Evolutionary conservation across 2,329 filamentous ascomycete species (phyloP), one percentile per base, ranked within the genome.

Genomic region (Thermothelomyces thermophilus): DNA sequence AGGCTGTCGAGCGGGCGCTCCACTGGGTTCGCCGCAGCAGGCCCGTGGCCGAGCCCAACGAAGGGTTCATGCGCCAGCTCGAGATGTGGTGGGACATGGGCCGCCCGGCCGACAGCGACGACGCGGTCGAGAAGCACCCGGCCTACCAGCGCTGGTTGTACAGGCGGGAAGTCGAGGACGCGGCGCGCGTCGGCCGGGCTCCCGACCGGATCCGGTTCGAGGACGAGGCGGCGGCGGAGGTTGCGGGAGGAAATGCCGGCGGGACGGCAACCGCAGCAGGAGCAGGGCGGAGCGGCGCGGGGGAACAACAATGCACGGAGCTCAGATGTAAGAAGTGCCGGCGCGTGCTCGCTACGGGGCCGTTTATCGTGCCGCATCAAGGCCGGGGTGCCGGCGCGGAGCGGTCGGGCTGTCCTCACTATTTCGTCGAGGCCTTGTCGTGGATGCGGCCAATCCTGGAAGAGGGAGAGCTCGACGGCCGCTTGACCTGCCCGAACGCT

Each of bases 391-490:
- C 46, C 30, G 46, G 46, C 28, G 46, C n/a, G 46, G 51, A 52
- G 41, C 56, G 55, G 28, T 52, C 56, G 48, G 58, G 62, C 28
- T 98, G 93, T 62, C 84, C 86, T 17, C 91, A 97, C 67, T 80
- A 90, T 65, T 97, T 96, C 68, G 70, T 97, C 56, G 90, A 97
- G 62, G 89, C 93, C 0, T 73, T 98, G 30, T 87, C 87, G 13
- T 98, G 93, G 93, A 98, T 98, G 93, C 82, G 87, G 6, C 73
- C 83, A 1, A 83, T 84, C 61, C 80, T 98, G 3, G 86, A 90
- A 60, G 79, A 86, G 61, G 90, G 87, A 24, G 80, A 84, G 54
- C 75, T 97, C 20, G 87, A 90, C 53, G 93, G 93, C 20, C 82
- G 91, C 9, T 74, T 98, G 28, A 79, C 83, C 51, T 98, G 93